phyloP scores from a whole-genome alignment of 2,329 filamentous ascomycete species.

The Fusarium domesticum region DNA sequence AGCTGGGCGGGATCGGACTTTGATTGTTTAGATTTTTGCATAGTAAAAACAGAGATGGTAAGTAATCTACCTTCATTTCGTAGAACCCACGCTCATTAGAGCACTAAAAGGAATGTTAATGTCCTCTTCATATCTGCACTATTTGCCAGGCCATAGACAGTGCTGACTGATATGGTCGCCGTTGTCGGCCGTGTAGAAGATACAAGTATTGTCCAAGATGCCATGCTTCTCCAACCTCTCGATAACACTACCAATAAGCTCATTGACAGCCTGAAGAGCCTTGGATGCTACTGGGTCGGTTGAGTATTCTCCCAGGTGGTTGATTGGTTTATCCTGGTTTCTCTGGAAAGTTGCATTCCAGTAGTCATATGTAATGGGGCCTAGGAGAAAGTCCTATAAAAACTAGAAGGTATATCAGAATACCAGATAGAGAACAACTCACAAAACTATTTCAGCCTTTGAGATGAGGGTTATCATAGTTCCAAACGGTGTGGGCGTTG shows the following conservation, averaged over 20 bases:
- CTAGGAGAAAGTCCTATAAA: slow-evolving; percentile 2
- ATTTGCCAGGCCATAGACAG: slow-evolving; percentile 50
- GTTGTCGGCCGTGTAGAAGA: slow-evolving; percentile 53
- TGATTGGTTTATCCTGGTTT: not conserved
- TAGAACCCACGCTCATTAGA: slow-evolving; percentile 48
- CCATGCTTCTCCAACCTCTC: slow-evolving; percentile 31
- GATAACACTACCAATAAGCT: slow-evolving; percentile 42
- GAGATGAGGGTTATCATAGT: slow-evolving; percentile 50
- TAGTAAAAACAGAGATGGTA: too few species aligned
- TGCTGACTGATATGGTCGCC: slow-evolving; percentile 54
- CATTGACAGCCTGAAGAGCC: slow-evolving; percentile 43
- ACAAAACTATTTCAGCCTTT: slow-evolving; percentile 55
- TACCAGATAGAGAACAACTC: not conserved
- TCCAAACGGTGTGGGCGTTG: slow-evolving; percentile 47
- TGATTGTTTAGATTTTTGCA: not conserved
- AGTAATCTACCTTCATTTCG: slow-evolving; percentile 45
- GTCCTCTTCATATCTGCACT: slow-evolving; percentile 50
- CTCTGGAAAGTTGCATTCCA: slow-evolving; percentile 1
- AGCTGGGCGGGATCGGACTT: slow-evolving; percentile 51
- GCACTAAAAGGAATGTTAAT: slow-evolving; percentile 53
- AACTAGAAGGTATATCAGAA: not conserved
- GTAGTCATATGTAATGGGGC: slow-evolving; percentile 4
- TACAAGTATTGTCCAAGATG: slow-evolving; percentile 44
- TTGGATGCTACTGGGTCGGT: not conserved
- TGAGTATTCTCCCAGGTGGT: not conserved